Base-by-base conservation (phyloP, 75 land plant genomes). In the Pinus taeda region DNA sequence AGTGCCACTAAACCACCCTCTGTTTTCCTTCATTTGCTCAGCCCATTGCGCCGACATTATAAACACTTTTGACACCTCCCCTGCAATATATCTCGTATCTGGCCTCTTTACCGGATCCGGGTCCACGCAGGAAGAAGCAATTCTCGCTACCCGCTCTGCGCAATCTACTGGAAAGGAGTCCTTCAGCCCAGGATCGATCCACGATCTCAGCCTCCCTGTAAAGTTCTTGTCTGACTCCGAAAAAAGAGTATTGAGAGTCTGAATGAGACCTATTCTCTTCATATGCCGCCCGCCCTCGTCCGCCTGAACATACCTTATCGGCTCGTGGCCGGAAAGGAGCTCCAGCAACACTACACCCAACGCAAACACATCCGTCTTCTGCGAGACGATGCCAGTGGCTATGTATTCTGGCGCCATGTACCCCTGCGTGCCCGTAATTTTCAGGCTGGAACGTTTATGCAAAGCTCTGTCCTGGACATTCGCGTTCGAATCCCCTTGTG, bases 401-500 rank as follows among this genome's bases (percentile, higher is more conserved):
- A 64, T 17, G 59, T 86, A 86, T 79, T 86, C 88, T 15, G 88
- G 88, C 15, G 88, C 79, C 88, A 86, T 86, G 80, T 86, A 86
- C 24, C 88, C 88, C 17, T 75, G 88, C 15, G 82, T 76, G 15
- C 88, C 88, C 4, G 64, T 76, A 56, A 85, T 76, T 81, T 76
- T 83, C 74, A 73, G 65, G 83, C 79, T 81, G 3, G 79, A 56
- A 15, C 83, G 55, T 15, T 15, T 15, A 22, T 14, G 30, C 57
- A 24, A 67, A 18, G 18, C 17, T 8, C 36, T 15, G 49, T 24
- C 8, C 14, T 49, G 57, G 74, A 11, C 33, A 33, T 33, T 33
- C 33, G 1, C 33, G 33, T 33, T 33, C 2, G 33, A 33, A 33
- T 33, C 1, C 33, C 33, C 33, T 33, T 33, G 33, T 0, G 33